phyloP scores from a whole-genome alignment of 192 early-diverging fungal genomes.

The Coemansia sp. region DNA sequence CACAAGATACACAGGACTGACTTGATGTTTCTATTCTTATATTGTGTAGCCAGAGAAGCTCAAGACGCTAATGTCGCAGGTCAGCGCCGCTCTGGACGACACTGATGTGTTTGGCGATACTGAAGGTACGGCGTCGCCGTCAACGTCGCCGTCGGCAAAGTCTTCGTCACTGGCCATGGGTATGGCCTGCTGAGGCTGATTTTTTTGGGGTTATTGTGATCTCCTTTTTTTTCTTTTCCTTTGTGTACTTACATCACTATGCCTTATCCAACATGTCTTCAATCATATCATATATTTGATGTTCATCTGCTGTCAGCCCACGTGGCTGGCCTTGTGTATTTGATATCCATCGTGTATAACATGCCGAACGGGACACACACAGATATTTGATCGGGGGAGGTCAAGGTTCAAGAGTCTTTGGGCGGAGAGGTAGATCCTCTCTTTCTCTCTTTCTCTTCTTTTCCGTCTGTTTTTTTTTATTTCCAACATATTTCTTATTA shows the following conservation, averaged over 20 bases:
- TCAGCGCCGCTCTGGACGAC: slow-evolving; percentile 48
- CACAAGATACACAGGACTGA: not conserved
- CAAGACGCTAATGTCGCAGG: slow-evolving; percentile 53
- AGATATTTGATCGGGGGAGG: not conserved
- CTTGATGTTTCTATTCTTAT: not conserved
- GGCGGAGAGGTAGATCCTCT: not conserved
- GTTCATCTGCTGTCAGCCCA: not conserved
- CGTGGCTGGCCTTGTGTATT: not conserved
- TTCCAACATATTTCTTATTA: not conserved
- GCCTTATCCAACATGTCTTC: not conserved
- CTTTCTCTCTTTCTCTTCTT: not conserved
- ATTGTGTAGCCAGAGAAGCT: slow-evolving; percentile 49
- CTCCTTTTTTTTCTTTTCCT: slow-evolving; percentile 1
- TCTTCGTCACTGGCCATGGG: slow-evolving; percentile 23
- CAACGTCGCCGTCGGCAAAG: slow-evolving; percentile 15
- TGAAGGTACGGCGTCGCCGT: slow-evolving; percentile 15
- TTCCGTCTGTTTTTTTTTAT: not conserved
- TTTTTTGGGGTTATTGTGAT: not conserved
- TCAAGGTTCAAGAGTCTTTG: not conserved
- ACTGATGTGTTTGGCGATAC: slow-evolving; percentile 27
- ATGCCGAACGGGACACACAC: not conserved
- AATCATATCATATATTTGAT: not conserved
- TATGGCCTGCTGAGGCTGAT: slow-evolving; percentile 28
- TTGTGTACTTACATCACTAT: not conserved
- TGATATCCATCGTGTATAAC: not conserved